Evolutionary conservation across 2,329 filamentous ascomycete genomes (phyloP).

Genomic region (Thelonectria rubi): DNA sequence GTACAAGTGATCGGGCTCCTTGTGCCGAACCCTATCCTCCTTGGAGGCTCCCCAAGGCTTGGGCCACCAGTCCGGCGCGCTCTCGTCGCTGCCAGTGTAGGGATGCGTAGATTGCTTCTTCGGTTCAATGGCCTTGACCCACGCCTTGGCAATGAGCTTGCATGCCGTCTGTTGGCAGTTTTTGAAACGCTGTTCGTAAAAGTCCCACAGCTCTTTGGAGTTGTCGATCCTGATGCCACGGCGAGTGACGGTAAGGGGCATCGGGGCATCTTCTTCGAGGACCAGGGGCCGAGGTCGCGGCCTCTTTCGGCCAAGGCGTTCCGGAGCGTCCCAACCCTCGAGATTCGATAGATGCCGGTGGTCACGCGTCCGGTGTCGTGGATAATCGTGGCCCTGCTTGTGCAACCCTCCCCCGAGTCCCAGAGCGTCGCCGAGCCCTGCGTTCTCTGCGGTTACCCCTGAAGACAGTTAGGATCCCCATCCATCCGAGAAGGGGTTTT

Average conservation of each 20-base stretch:
- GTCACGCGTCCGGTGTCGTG: conserved; percentile 42
- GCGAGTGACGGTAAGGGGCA: conserved; percentile 52
- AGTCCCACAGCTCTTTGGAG: conserved; percentile 62
- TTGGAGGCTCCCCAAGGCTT: conserved; percentile 60
- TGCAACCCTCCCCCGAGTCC: conserved; percentile 40
- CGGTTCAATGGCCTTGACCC: conserved; percentile 78
- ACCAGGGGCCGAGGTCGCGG: conserved; percentile 48
- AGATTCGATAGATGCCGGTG: conserved; percentile 46
- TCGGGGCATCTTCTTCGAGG: conserved; percentile 54
- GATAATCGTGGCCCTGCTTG: conserved; percentile 39
- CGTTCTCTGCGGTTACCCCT: conserved; percentile 48
- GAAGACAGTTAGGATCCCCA: conserved; percentile 23
- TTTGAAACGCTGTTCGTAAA: conserved; percentile 70
- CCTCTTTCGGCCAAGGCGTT: conserved; percentile 44
- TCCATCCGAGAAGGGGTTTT: no score
- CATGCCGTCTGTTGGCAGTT: conserved; percentile 75
- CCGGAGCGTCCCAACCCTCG: conserved; percentile 46
- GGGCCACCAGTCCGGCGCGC: conserved; percentile 74
- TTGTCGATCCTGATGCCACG: conserved; percentile 62
- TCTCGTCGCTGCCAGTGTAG: conserved; percentile 72
- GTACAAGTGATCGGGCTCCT: conserved; percentile 77
- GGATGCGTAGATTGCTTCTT: conserved; percentile 81
- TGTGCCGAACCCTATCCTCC: conserved; percentile 69
- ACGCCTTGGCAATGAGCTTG: conserved; percentile 78
- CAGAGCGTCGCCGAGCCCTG: conserved; percentile 46